Evolutionary conservation across 2,329 filamentous ascomycete genomes (phyloP).

Genomic region (Pezicula neosporulosa): DNA sequence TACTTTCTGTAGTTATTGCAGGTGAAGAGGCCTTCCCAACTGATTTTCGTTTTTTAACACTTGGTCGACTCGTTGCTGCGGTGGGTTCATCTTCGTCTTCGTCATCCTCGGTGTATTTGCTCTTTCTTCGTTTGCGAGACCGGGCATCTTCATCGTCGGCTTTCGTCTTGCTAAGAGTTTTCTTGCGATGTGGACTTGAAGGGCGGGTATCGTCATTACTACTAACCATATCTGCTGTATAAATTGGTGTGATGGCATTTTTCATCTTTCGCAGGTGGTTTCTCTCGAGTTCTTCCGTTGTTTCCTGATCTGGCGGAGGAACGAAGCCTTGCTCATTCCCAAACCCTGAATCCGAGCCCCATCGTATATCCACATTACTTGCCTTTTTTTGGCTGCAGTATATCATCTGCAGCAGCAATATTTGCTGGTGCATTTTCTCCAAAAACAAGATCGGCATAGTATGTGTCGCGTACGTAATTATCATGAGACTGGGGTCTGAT

Average conservation of each 20-base stretch:
- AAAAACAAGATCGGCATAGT: conserved; percentile 24
- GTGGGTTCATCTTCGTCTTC: conserved; percentile 35
- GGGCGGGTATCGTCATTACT: conserved; percentile 59
- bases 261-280: conserved; percentile 51
- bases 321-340: conserved; percentile 54
- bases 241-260: conserved; percentile 47
- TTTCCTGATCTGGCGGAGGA: conserved; percentile 52
- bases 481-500: conserved; percentile 6
- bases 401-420: not conserved
- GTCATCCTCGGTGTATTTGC: conserved; percentile 44
- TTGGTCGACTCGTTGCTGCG: conserved; percentile 27
- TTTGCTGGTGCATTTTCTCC: conserved; percentile 3
- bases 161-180: conserved; percentile 18
- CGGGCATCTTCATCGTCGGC: conserved; percentile 36
- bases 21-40: conserved; percentile 24
- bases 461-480: conserved; percentile 17
- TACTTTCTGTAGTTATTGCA: conserved; percentile 14
- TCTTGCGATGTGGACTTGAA: conserved; percentile 44
- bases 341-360: conserved; percentile 69
- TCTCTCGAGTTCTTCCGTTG: conserved; percentile 52
- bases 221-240: conserved; percentile 29
- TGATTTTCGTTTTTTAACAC: conserved; percentile 29
- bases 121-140: conserved; percentile 52
- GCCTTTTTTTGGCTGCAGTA: not conserved
- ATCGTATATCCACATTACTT: conserved; percentile 48